Conservation (phyloP, 2,329 filamentous ascomycete species). For the Alternaria arborescens region DNA sequence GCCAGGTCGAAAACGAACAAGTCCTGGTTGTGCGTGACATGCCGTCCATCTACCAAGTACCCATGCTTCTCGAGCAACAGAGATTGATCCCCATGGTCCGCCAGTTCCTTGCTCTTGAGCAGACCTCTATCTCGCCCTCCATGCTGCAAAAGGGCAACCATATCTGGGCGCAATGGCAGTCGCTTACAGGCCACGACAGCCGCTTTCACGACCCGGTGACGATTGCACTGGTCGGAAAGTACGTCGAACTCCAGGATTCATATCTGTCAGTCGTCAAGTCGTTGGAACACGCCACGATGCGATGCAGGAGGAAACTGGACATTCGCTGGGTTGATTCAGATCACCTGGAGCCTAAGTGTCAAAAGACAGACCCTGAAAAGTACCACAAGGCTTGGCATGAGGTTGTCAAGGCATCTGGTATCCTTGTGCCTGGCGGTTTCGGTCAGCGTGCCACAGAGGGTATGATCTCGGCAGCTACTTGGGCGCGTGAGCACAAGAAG, state of each 20-base stretch:
- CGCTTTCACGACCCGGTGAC: constrained; percentile 73
- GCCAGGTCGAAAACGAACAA: constrained; percentile 84
- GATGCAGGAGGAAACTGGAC: constrained; percentile 78
- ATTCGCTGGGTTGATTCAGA: constrained; percentile 86
- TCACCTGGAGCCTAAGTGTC: constrained; percentile 75
- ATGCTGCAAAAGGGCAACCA: constrained; percentile 69
- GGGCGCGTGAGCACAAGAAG: constrained; percentile 81
- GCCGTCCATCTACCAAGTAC: constrained; percentile 91
- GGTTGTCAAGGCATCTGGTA: constrained; percentile 74
- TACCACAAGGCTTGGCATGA: constrained; percentile 89
- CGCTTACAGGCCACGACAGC: constrained; percentile 71
- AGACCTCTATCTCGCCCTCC: constrained; percentile 60
- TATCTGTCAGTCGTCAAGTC: constrained; percentile 87
- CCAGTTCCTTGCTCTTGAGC: constrained; percentile 70
- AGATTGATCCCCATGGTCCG: constrained; percentile 74
- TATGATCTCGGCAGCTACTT: constrained; percentile 88
- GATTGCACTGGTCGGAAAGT: constrained; percentile 93
- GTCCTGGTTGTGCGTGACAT: constrained; percentile 90
- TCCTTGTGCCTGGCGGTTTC: constrained; percentile 80
- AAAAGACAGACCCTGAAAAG: constrained; percentile 70
- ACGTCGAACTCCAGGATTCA: constrained; percentile 82
- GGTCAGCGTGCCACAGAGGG: constrained; percentile 84
- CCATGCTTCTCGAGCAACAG: constrained; percentile 87
- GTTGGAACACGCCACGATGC: constrained; percentile 91
- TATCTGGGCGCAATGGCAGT: constrained; percentile 84